These are phyloP conservation scores for Sanguinoderma infundibulare DNA, from an alignment of 1,284 basidiomycete genomes.

Conservation along the genomic window DNA sequence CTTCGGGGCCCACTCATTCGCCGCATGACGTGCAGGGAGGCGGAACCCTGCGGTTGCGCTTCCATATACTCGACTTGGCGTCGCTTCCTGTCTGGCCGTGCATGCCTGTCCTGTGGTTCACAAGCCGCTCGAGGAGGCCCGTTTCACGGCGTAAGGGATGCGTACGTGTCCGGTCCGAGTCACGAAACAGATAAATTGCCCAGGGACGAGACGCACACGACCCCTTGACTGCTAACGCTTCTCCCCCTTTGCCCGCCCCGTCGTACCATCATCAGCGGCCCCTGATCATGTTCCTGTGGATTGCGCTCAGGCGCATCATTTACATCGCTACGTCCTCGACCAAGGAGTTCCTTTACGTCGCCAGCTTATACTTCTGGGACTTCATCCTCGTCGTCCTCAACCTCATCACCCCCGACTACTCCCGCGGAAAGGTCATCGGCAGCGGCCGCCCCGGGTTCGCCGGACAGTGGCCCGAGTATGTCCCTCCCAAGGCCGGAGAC, in stretches of 20 bases:
- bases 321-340: slow-evolving; percentile 15
- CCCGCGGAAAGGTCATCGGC: slow-evolving; percentile 59
- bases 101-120: background rate
- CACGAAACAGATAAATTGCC: background rate
- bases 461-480: slow-evolving; percentile 71
- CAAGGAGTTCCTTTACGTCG: slow-evolving; percentile 13
- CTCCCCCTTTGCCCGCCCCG: background rate
- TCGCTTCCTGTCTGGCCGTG: no score
- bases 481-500: slow-evolving; percentile 58
- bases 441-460: slow-evolving; percentile 54
- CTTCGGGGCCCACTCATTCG: background rate
- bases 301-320: slow-evolving; percentile 20
- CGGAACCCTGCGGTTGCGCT: background rate
- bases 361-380: slow-evolving; percentile 41
- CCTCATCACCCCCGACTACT: slow-evolving; percentile 51
- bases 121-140: background rate
- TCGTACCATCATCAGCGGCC: background rate
- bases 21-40: background rate
- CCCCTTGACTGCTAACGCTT: background rate
- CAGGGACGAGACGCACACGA: background rate
- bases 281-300: background rate
- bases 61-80: no score
- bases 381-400: slow-evolving; percentile 56
- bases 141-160: background rate
- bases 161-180: background rate